A percentile compares a stretch with the other conserved stretches of the same genome.
phyloP scores from a whole-genome alignment of 2,329 filamentous ascomycete genomes.

The Sclerotiophoma versabilis region DNA sequence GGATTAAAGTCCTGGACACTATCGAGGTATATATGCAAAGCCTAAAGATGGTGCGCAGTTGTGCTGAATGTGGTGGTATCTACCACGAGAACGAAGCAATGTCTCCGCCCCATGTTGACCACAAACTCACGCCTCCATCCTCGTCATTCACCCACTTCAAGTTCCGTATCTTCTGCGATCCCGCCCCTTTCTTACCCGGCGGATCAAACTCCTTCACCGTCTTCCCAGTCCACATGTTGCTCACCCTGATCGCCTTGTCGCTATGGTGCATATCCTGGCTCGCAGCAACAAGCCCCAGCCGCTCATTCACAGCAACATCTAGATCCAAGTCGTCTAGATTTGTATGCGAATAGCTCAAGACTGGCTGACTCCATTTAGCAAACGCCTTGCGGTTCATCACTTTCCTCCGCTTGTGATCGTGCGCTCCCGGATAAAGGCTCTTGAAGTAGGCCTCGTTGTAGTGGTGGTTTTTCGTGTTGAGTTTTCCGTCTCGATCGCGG shows the following conservation, averaged over 20 bases:
- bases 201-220: conserved; percentile 32
- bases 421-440: conserved; percentile 11
- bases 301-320: conserved; percentile 38
- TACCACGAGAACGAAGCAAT: conserved; percentile 32
- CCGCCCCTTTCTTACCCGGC: not conserved
- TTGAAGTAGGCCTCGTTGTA: conserved; percentile 28
- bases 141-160: conserved; percentile 41
- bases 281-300: conserved; percentile 45
- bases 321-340: conserved; percentile 36
- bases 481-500: not conserved
- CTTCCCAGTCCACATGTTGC: conserved; percentile 44
- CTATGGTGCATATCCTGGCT: conserved; percentile 31
- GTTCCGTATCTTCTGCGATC: conserved; percentile 23
- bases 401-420: conserved; percentile 21
- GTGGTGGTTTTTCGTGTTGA: conserved; percentile 5
- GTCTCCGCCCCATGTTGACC: conserved; percentile 30
- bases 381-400: conserved; percentile 17
- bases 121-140: conserved; percentile 29
- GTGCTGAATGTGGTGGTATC: not conserved
- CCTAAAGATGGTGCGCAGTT: no score
- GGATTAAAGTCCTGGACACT: conserved; percentile 22
- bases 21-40: not conserved
- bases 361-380: conserved; percentile 33
- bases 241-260: conserved; percentile 31
- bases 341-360: conserved; percentile 36